A percentile compares a stretch with the other conserved stretches of the same genome.
phyloP scores from a whole-genome alignment of 2,329 filamentous ascomycete species.

The Westerdykella sp. region DNA sequence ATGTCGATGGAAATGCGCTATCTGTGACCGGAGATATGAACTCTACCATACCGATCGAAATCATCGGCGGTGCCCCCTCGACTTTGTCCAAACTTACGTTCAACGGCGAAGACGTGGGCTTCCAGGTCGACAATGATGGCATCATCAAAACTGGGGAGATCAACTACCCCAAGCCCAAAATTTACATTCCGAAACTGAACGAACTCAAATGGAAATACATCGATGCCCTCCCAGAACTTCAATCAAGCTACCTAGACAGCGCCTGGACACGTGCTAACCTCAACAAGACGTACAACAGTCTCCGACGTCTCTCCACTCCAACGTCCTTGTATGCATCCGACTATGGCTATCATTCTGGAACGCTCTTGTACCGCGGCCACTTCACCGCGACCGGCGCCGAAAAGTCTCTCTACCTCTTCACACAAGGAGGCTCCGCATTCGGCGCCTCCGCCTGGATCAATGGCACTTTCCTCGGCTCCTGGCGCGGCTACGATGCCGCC shows the following conservation, averaged over 20 bases:
- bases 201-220: slow-evolving; percentile 61
- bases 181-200: slow-evolving; percentile 54
- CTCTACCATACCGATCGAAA: slow-evolving; percentile 58
- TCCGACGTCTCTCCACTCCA: slow-evolving; percentile 53
- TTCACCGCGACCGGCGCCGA: slow-evolving; percentile 61
- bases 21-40: slow-evolving; percentile 67
- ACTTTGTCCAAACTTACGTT: slow-evolving; percentile 53
- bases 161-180: slow-evolving; percentile 44
- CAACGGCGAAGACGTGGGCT: slow-evolving; percentile 47
- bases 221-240: slow-evolving; percentile 65
- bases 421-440: slow-evolving; percentile 62
- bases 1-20: slow-evolving; percentile 51
- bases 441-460: slow-evolving; percentile 64
- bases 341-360: slow-evolving; percentile 67
- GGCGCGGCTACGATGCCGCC: slow-evolving; percentile 49
- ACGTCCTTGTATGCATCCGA: slow-evolving; percentile 61
- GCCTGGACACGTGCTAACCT: slow-evolving; percentile 58
- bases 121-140: slow-evolving; percentile 40
- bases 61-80: slow-evolving; percentile 56
- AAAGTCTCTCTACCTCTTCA: slow-evolving; percentile 50
- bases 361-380: slow-evolving; percentile 62
- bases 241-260: slow-evolving; percentile 60
- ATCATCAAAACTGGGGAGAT: slow-evolving; percentile 47
- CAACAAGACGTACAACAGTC: slow-evolving; percentile 55
- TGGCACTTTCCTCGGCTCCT: slow-evolving; percentile 57